Evolutionary conservation across 352 stramenopile species (phyloP).

Genomic region (Phytophthora aleatoria): DNA sequence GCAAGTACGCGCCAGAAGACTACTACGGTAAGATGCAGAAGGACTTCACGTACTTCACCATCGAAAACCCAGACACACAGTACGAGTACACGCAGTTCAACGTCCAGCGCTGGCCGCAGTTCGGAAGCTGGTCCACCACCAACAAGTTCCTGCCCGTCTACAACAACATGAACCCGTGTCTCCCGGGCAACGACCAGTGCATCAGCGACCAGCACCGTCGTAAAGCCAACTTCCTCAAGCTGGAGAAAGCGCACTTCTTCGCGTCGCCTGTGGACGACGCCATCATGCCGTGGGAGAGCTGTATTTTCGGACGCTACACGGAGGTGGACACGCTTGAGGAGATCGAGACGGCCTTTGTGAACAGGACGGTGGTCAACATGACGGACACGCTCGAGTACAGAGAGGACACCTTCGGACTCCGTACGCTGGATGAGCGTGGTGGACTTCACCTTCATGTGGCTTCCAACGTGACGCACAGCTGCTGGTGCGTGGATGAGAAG

Average conservation of each 20-base stretch:
- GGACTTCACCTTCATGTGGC: constrained; percentile 14
- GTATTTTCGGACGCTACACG: constrained; percentile 9
- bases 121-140: constrained; percentile 3
- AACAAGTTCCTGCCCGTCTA: constrained; percentile 2
- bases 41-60: constrained; percentile 4
- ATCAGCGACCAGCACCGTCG: constrained; percentile 3
- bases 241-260: constrained; percentile 16
- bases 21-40: constrained; percentile 13
- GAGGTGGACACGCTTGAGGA: constrained; percentile 15
- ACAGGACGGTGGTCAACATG: constrained; percentile 18
- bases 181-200: not conserved
- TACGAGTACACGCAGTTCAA: constrained; percentile 8
- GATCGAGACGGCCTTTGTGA: constrained; percentile 22
- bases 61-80: constrained; percentile 7
- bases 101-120: constrained; percentile 5
- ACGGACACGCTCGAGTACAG: constrained; percentile 16
- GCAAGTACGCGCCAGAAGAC: constrained; percentile 4
- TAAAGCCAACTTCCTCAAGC: constrained; percentile 12
- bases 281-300: constrained; percentile 10
- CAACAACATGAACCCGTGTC: constrained; percentile 10
- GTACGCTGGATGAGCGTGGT: constrained; percentile 17
- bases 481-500: constrained; percentile 24
- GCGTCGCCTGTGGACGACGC: constrained; percentile 5
- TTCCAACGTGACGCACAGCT: constrained; percentile 20
- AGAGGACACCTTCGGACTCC: constrained; percentile 18